phyloP scores from a whole-genome alignment of 2,329 filamentous ascomycete species.

The Pleoardoris graminearum region DNA sequence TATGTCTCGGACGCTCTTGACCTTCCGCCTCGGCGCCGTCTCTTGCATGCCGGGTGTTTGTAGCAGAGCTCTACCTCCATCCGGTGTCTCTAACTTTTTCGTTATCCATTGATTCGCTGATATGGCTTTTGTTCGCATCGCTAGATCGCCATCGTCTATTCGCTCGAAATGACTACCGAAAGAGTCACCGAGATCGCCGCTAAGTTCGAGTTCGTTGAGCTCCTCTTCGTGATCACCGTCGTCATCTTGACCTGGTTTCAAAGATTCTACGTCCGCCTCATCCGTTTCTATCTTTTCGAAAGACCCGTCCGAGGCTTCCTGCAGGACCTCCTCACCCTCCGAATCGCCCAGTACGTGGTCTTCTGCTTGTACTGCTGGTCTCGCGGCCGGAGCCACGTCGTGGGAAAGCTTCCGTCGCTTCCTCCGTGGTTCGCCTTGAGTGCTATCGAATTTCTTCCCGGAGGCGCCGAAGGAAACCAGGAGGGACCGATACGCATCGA shows the following conservation, averaged over 20 bases:
- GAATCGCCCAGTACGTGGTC: slow-evolving; percentile 15
- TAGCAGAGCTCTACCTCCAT: slow-evolving; percentile 33
- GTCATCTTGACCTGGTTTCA: slow-evolving; percentile 41
- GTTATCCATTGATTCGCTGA: slow-evolving; percentile 54
- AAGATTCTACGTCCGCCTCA: slow-evolving; percentile 40
- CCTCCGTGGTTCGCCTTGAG: slow-evolving; percentile 50
- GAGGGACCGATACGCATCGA: slow-evolving; percentile 59
- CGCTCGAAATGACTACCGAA: slow-evolving; percentile 80
- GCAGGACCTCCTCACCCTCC: slow-evolving; percentile 25
- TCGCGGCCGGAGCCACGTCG: slow-evolving; percentile 2
- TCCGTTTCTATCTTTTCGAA: slow-evolving; percentile 48
- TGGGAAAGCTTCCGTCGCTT: slow-evolving; percentile 59
- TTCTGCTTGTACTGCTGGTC: slow-evolving; percentile 18
- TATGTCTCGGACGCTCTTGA: slow-evolving; percentile 32
- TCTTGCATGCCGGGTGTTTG: slow-evolving; percentile 30
- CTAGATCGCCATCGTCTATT: slow-evolving; percentile 64
- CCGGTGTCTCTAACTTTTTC: slow-evolving; percentile 38
- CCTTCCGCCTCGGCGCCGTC: slow-evolving; percentile 20
- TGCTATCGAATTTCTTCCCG: slow-evolving; percentile 32
- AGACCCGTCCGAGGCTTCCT: slow-evolving; percentile 45
- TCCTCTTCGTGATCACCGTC: slow-evolving; percentile 49
- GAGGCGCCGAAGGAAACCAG: slow-evolving; percentile 54
- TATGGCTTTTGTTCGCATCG: slow-evolving; percentile 54
- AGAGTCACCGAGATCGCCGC: slow-evolving; percentile 62
- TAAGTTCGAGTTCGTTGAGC: not conserved